These are phyloP conservation scores for Jacaranda copaia DNA, from an alignment of 257 asterid species.

Conservation along the genomic window DNA sequence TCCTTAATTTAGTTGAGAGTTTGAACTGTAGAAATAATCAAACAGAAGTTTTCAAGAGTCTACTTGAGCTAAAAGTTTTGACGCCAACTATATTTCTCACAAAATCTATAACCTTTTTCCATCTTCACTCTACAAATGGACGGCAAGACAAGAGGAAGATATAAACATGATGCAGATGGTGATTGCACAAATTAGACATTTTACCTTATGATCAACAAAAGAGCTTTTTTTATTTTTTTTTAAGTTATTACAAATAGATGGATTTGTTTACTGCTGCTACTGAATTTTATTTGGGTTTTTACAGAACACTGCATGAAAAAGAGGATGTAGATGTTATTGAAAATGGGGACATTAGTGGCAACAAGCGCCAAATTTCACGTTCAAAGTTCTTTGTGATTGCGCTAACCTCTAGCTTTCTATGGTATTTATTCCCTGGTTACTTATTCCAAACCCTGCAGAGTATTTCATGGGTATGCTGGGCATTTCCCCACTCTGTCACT, in stretches of 20 bases:
- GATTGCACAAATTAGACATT: no score
- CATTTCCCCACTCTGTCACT: conserved; percentile 70
- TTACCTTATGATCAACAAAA: no score
- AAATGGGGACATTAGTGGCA: background rate
- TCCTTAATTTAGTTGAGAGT: no score
- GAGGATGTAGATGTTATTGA: conserved; percentile 44
- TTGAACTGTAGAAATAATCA: no score
- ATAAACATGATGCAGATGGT: no score
- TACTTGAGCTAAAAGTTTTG: no score
- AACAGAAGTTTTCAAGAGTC: no score
- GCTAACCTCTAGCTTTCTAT: conserved; percentile 63
- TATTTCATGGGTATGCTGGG: conserved; percentile 91
- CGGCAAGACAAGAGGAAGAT: no score
- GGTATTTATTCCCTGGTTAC: conserved; percentile 75
- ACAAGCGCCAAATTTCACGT: conserved; percentile 48
- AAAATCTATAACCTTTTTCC: no score
- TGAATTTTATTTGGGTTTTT: background rate
- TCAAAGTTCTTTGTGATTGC: conserved; percentile 75
- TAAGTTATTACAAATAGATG: background rate
- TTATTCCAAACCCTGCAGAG: conserved; percentile 66
- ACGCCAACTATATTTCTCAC: no score
- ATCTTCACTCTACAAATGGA: no score
- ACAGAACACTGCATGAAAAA: conserved; percentile 73
- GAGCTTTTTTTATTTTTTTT: no score
- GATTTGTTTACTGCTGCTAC: background rate